Base-by-base conservation (phyloP, 495 filamentous ascomycete species). In the Aspergillus incahuasiensis region DNA sequence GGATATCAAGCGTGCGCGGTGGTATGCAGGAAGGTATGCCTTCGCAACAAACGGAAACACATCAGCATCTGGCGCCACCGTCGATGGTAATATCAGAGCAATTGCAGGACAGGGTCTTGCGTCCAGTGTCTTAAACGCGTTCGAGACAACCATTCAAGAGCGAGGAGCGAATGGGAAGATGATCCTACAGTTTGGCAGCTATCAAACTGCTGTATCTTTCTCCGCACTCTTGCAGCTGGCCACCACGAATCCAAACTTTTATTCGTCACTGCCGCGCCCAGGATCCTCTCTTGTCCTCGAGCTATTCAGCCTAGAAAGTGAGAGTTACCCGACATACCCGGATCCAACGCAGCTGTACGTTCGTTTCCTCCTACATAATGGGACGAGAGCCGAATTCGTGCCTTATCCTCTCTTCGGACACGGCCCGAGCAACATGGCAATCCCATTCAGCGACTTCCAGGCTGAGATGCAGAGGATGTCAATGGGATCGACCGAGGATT, bases 341-440 rank as follows among this genome's bases (percentile, higher is more conserved):
- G 62, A 63, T 30, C 58, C 65, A 6, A 70, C 79, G 18, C 77
- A 89, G 41, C 75, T 92, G 35, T 82, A 76, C 56, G 86, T 95
- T 25, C 83, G 90, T 38, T 91, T 92, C 72, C 69, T 88, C 11
- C 83, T 92, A 68, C 79, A 83, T 61, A 95, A 95, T 65, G 87
- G 87, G 41, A 87, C 87, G 28, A 18, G 49, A 18, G 58, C 64
- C 24, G 66, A 74, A 21, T 79, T 86, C 6, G 58, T 51, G 1
- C 62, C 74, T 4, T 92, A 82, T 68, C 84, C 88, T 3, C 76
- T 95, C 3, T 92, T 95, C 60, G 82, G 82, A 21, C 72, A 74
- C 55, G 64, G 69, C 6, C 74, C 76, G 16, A 76, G 70, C 40
- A 73, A 79, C 48, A 73, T 69, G 5, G 67, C 72, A 7, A 65